A percentile compares a stretch with the other conserved stretches of the same genome.
Evolutionary conservation across 768 basidiomycete species (phyloP).

Genomic region (Amanita subjunquillea): DNA sequence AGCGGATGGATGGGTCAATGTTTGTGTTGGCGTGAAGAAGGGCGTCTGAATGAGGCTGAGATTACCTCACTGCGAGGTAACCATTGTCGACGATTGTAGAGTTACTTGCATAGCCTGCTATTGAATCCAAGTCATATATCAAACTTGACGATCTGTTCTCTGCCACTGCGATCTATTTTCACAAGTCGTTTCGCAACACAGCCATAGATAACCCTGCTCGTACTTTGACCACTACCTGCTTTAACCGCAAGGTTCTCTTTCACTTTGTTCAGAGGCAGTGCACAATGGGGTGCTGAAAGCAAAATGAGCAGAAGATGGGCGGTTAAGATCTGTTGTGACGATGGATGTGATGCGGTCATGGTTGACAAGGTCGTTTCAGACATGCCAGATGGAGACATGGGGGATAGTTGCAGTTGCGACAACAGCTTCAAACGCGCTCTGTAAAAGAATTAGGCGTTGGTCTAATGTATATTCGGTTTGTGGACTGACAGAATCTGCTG

Average conservation of each 20-base stretch:
- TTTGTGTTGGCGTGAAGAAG: conserved; percentile 61
- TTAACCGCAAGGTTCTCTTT: conserved; percentile 43
- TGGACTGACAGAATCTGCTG: conserved; percentile 52
- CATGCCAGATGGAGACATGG: conserved; percentile 47
- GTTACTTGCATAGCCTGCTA: background rate
- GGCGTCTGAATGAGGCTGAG: conserved; percentile 8
- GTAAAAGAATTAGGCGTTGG: background rate
- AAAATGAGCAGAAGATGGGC: conserved; percentile 56
- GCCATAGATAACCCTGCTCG: conserved; percentile 57
- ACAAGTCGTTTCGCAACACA: conserved; percentile 77
- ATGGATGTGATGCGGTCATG: conserved; percentile 25
- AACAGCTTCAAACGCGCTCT: conserved; percentile 53
- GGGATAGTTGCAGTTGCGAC: conserved; percentile 37
- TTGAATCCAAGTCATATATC: conserved; percentile 27
- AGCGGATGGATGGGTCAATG: conserved; percentile 91
- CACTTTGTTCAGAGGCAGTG: conserved; percentile 50
- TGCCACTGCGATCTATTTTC: conserved; percentile 64
- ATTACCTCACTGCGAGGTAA: too few species aligned
- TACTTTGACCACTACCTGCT: conserved; percentile 29
- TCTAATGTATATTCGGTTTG: background rate
- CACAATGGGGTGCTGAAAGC: conserved; percentile 38
- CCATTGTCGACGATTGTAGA: too few species aligned
- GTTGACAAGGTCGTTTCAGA: conserved; percentile 34
- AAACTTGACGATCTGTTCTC: conserved; percentile 70
- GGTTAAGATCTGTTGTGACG: conserved; percentile 61